Evolutionary conservation across 2,329 filamentous ascomycete species (phyloP).

Genomic region (Penicillium verrucosum): DNA sequence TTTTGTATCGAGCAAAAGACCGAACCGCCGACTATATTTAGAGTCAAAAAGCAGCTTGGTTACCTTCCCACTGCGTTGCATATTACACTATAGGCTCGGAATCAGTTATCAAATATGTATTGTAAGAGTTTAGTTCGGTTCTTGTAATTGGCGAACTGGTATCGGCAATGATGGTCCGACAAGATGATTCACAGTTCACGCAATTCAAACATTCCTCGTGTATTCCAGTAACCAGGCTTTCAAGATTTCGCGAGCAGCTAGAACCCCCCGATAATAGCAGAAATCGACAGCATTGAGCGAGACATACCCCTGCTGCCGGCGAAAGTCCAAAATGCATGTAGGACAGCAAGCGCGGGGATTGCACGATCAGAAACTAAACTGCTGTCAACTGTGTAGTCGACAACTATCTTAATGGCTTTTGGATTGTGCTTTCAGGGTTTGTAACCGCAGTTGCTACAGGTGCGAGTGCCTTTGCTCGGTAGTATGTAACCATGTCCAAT

Average conservation of each 20-base stretch:
- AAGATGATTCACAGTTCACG: background rate
- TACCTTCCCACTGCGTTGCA: background rate
- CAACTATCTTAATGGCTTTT: background rate
- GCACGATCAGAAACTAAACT: background rate
- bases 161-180: background rate
- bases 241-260: background rate
- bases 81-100: background rate
- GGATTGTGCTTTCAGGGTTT: background rate
- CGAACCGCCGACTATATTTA: background rate
- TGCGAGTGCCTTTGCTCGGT: background rate
- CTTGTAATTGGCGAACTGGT: background rate
- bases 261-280: background rate
- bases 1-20: background rate
- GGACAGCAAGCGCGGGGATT: background rate
- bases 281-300: background rate
- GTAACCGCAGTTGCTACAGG: background rate
- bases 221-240: background rate
- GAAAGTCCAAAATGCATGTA: background rate
- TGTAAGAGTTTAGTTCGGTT: background rate
- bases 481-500: background rate
- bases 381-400: background rate
- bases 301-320: background rate
- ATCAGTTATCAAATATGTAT: background rate
- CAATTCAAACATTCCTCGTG: background rate
- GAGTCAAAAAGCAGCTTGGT: background rate